Evolutionary conservation across 108 stramenopile genomes (phyloP), one percentile per base, ranked within the genome.

Genomic region (Nitzschia sp.): DNA sequence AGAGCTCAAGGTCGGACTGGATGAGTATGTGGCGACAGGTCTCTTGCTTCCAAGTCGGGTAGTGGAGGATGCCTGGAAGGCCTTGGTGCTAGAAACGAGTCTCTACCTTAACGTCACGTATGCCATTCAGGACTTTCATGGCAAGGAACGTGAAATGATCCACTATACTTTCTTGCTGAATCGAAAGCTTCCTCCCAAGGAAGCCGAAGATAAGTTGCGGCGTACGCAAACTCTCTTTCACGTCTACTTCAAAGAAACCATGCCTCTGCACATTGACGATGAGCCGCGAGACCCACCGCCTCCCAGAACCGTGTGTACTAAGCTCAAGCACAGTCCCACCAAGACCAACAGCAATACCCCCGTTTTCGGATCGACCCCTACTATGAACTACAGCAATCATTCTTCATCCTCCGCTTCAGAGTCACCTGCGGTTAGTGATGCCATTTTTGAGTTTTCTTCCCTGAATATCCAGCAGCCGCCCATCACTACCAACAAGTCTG

Each of bases 71-170:
- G 67, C 54, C 1, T 68, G 67, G 67, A 9, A 25, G 31, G 67
- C 67, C 5, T 47, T 68, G 54, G 29, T 68, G 9, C 1, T 2
- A 18, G 54, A 68, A 15, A 25, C 67, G 2, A 23, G 26, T 25
- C 55, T 68, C 1, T 68, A 68, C 26, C 1, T n/a, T 9, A 55
- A 57, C 33, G 46, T 68, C n/a, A 56, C 33, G 34, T 2, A 29
- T 19, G 23, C 36, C n/a, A 18, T 68, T 45, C 67, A 68, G 27
- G 67, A 68, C 27, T 68, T 68, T 33, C 67, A 68, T 27, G 15
- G 1, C 18, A 55, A 68, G 55, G 23, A 31, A 15, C 34, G 34
- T 15, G 30, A 24, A 28, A 56, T 30, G 23, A 68, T 68, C 13
- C 34, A 68, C 17, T 57, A 68, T 24, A 32, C 67, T 2, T 31